phyloP scores from a whole-genome alignment of 768 basidiomycete species.

The Pleurotus pulmonarius region DNA sequence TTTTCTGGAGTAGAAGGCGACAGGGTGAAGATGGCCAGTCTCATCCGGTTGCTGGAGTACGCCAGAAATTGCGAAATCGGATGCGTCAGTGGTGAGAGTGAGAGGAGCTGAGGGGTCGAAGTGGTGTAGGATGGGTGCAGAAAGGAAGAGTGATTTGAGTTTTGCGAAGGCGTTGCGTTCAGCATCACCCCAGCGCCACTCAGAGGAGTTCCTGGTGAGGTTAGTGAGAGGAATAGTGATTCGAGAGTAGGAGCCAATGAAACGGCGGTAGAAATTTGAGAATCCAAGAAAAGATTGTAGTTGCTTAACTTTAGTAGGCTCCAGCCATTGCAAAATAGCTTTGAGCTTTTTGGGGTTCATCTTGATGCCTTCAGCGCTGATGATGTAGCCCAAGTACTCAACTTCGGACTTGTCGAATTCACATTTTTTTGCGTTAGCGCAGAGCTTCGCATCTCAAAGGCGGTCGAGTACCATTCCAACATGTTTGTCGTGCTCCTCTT shows the following conservation, averaged over 20 bases:
- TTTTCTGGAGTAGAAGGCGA: too few relatives aligned
- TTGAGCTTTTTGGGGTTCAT: constrained; percentile 40
- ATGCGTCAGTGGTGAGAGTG: too few relatives aligned
- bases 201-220: constrained; percentile 20
- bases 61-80: too few relatives aligned
- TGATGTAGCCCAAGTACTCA: constrained; percentile 39
- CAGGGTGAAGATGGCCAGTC: too few relatives aligned
- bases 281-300: constrained; percentile 41
- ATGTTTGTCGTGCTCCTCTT: too few relatives aligned
- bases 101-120: too few relatives aligned
- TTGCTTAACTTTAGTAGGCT: constrained; percentile 27
- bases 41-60: too few relatives aligned
- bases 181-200: constrained; percentile 15
- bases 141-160: constrained; percentile 23
- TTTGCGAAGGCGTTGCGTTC: not conserved
- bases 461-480: constrained; percentile 29
- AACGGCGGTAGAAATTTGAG: constrained; percentile 13
- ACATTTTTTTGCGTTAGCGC: constrained; percentile 18
- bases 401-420: constrained; percentile 28
- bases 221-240: constrained; percentile 26
- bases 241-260: constrained; percentile 30
- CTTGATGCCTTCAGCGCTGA: constrained; percentile 22
- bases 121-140: too few relatives aligned
- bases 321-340: constrained; percentile 31
- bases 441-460: constrained; percentile 23